phyloP scores from a whole-genome alignment of 495 filamentous ascomycete genomes.

The Pyronema domesticum region DNA sequence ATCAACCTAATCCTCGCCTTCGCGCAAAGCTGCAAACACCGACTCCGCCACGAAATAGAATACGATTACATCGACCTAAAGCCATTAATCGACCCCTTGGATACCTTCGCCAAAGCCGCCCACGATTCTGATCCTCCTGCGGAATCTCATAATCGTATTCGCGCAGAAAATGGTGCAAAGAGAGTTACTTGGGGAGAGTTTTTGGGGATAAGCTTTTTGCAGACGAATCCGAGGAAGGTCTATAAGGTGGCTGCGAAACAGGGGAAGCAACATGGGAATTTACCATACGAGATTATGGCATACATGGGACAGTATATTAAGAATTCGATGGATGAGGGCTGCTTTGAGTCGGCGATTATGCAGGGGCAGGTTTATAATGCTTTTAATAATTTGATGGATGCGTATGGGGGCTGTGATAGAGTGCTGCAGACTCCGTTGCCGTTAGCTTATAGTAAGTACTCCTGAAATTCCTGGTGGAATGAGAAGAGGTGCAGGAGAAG shows the following conservation, averaged over 20 bases:
- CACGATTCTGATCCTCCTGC: conserved; percentile 31
- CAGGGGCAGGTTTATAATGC: conserved; percentile 35
- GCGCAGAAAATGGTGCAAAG: conserved; percentile 27
- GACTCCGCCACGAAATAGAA: conserved; percentile 75
- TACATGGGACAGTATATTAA: conserved; percentile 52
- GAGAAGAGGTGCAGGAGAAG: no score
- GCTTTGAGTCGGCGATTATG: conserved; percentile 17
- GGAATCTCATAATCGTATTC: conserved; percentile 23
- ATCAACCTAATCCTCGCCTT: conserved; percentile 72
- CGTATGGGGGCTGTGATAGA: conserved; percentile 55
- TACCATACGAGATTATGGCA: conserved; percentile 60
- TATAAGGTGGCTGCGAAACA: conserved; percentile 46
- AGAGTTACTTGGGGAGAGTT: conserved; percentile 45
- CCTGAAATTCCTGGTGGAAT: not conserved
- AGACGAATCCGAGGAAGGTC: conserved; percentile 53
- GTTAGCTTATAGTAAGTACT: conserved; percentile 44
- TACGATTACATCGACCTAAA: conserved; percentile 52
- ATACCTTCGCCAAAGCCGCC: conserved; percentile 54
- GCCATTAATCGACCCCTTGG: conserved; percentile 40
- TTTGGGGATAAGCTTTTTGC: conserved; percentile 50
- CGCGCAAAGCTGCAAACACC: conserved; percentile 60
- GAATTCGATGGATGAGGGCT: conserved; percentile 24
- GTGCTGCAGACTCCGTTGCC: conserved; percentile 73
- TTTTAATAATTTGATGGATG: conserved; percentile 49
- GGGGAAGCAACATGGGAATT: conserved; percentile 43